These are phyloP conservation scores for Pneumocystis jirovecii DNA, from an alignment of 1,139 yeast genomes.

Conservation along the genomic window DNA sequence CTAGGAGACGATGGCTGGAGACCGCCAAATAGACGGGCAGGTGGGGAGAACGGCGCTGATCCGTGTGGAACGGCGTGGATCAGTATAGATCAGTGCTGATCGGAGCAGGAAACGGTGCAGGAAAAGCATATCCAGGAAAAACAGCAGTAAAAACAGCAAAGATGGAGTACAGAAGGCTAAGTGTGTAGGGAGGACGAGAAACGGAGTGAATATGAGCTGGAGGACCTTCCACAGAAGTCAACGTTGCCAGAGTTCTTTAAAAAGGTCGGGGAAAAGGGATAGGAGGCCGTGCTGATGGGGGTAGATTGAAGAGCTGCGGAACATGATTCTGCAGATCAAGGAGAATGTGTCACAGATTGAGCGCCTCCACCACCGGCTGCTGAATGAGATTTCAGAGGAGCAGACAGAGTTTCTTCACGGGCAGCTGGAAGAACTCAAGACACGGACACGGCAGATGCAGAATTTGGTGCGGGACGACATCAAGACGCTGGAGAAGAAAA, in stretches of 20 bases:
- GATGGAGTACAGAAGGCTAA: no score
- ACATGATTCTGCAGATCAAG: slow-evolving; percentile 66
- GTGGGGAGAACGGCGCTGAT: no score
- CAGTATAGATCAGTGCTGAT: no score
- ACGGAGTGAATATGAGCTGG: neutral
- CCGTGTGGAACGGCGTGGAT: no score
- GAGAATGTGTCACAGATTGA: slow-evolving; percentile 64
- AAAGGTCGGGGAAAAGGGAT: neutral
- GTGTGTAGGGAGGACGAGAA: neutral
- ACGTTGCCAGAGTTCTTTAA: neutral
- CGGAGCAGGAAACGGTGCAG: no score
- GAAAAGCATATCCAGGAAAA: no score
- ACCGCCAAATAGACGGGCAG: no score
- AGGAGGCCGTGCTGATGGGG: neutral
- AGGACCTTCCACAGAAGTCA: neutral
- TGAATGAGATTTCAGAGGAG: slow-evolving; percentile 68
- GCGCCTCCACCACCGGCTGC: slow-evolving; percentile 62
- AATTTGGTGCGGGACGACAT: slow-evolving; percentile 59
- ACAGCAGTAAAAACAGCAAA: no score
- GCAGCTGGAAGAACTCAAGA: slow-evolving; percentile 61
- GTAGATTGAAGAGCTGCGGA: slow-evolving; percentile 63
- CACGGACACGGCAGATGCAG: slow-evolving; percentile 70
- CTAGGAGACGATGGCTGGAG: no score
- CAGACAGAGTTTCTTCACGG: slow-evolving; percentile 55
- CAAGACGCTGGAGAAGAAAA: slow-evolving; percentile 59